These are phyloP conservation scores for Cynara cardunculus DNA, from an alignment of 129 eudicot species.

Conservation along the genomic window DNA sequence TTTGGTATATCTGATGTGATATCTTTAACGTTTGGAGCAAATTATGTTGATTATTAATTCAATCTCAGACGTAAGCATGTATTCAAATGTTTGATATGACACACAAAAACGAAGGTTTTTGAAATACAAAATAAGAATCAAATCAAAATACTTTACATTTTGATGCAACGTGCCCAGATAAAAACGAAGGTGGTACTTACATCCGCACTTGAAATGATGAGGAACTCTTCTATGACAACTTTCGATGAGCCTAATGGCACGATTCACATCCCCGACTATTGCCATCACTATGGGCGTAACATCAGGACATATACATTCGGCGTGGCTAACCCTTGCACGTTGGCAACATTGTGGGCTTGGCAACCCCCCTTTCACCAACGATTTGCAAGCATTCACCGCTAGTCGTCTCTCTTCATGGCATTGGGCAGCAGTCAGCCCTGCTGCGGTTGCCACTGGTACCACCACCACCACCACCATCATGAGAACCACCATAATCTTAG, in stretches of 20 bases:
- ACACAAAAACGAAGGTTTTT: neutral
- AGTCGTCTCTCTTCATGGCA: constrained; percentile 35
- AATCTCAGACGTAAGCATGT: neutral
- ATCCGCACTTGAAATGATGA: constrained; percentile 32
- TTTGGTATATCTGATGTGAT: neutral
- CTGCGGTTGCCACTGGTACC: constrained; percentile 1
- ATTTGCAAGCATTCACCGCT: constrained; percentile 28
- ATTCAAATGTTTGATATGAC: neutral
- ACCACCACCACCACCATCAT: constrained; percentile 22
- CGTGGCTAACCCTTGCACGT: constrained; percentile 34
- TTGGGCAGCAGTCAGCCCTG: constrained; percentile 12
- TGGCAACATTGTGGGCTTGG: constrained; percentile 39
- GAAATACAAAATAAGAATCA: neutral
- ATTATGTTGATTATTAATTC: neutral
- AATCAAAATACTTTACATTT: neutral
- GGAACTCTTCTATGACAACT: constrained; percentile 32
- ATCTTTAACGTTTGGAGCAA: neutral
- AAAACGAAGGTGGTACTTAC: constrained; percentile 4
- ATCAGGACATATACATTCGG: constrained; percentile 40
- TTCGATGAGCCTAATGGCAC: constrained; percentile 18
- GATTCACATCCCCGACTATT: constrained; percentile 11
- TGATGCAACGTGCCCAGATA: neutral
- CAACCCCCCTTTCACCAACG: constrained; percentile 21
- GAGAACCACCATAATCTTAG: constrained; percentile 4
- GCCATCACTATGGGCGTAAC: constrained; percentile 39